phyloP scores from a whole-genome alignment of 2,329 filamentous ascomycete genomes.

The Sporothrix pallida region DNA sequence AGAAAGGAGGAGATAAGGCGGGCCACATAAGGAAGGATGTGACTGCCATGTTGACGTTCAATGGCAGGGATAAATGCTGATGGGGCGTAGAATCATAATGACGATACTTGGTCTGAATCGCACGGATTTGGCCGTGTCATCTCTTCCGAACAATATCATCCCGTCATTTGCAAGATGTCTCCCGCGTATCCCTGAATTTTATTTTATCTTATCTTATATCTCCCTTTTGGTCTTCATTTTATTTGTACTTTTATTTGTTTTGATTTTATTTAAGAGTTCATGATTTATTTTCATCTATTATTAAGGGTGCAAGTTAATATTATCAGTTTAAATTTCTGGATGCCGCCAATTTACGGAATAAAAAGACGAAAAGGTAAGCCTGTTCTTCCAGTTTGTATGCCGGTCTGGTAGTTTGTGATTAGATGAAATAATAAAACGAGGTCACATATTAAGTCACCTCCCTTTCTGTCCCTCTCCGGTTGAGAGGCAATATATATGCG shows the following conservation, averaged over 20 bases:
- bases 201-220: background rate
- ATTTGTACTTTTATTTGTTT: background rate
- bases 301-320: background rate
- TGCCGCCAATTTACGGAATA: conserved; percentile 7
- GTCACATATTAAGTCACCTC: background rate
- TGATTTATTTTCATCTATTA: background rate
- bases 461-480: background rate
- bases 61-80: background rate
- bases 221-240: background rate
- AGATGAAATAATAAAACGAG: background rate
- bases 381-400: conserved; percentile 1
- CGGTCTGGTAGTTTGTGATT: background rate
- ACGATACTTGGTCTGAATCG: background rate
- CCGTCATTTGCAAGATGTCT: background rate
- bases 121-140: background rate
- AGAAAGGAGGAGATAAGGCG: too few species aligned
- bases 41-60: background rate
- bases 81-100: background rate
- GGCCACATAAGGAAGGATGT: background rate
- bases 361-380: conserved; percentile 12
- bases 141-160: background rate
- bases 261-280: background rate
- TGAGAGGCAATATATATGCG: conserved; percentile 7
- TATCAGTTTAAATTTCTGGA: background rate
- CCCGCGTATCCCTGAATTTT: background rate